These are phyloP conservation scores for Sugiyamaella japonica DNA, from an alignment of 1,139 yeast genomes.

Conservation along the genomic window DNA sequence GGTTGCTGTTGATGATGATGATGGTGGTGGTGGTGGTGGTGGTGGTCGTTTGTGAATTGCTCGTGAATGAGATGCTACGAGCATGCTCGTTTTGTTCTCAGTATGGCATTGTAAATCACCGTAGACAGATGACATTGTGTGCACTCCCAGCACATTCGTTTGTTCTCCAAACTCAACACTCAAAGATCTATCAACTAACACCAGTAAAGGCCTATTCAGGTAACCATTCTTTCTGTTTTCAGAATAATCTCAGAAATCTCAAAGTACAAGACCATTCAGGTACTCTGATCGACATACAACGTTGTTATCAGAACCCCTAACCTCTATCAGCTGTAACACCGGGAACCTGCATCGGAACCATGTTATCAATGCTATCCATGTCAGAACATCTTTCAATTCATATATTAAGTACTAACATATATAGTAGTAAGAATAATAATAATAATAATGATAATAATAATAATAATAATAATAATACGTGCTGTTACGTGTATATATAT, in stretches of 20 bases:
- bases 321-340: neutral
- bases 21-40: too few relatives aligned
- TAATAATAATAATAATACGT: neutral
- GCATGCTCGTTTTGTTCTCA: too few relatives aligned
- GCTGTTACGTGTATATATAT: neutral
- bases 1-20: neutral
- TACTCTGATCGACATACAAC: neutral
- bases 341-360: neutral
- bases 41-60: too few relatives aligned
- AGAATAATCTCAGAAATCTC: neutral
- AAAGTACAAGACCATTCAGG: neutral
- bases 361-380: too few relatives aligned
- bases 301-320: neutral
- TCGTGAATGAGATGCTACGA: neutral
- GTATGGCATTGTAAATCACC: too few relatives aligned
- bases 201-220: too few relatives aligned
- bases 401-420: neutral
- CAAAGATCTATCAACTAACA: too few relatives aligned
- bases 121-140: too few relatives aligned
- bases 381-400: neutral
- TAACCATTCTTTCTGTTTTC: neutral
- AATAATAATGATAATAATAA: constrained; percentile 6
- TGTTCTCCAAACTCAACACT: too few relatives aligned
- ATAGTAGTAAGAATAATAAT: constrained; percentile 2
- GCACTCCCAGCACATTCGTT: too few relatives aligned